A percentile compares a stretch with the other conserved stretches of the same genome.
Evolutionary conservation across 2,329 filamentous ascomycete genomes (phyloP).

Genomic region (Sordariomycetes sp.): DNA sequence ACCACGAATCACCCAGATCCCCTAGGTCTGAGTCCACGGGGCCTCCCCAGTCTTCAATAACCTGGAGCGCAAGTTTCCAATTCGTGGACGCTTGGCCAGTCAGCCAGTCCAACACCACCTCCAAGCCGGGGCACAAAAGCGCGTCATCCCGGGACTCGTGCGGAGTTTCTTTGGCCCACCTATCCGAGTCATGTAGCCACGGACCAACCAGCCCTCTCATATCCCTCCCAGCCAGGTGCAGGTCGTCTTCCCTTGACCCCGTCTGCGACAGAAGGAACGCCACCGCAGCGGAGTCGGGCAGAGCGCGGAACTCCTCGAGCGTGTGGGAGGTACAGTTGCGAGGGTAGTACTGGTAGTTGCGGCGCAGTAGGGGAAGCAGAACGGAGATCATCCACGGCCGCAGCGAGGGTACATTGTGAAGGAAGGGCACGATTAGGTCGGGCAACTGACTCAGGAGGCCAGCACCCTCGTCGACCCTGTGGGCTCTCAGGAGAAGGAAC

Average conservation of each 20-base stretch:
- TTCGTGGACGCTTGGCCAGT: conserved; percentile 44
- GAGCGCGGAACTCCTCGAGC: conserved; percentile 51
- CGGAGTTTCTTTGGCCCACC: neutral
- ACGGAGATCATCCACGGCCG: conserved; percentile 59
- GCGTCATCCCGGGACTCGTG: conserved; percentile 11
- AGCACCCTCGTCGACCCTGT: conserved; percentile 60
- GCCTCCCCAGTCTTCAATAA: conserved; percentile 63
- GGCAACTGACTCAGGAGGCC: conserved; percentile 62
- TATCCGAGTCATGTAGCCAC: conserved; percentile 46
- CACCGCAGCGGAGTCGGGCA: conserved; percentile 49
- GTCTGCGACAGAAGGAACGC: conserved; percentile 51
- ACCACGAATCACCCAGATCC: conserved; percentile 41
- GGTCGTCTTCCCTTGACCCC: conserved; percentile 25
- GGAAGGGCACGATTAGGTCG: conserved; percentile 57
- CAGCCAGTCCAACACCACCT: conserved; percentile 59
- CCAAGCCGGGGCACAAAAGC: conserved; percentile 49
- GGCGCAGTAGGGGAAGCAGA: conserved; percentile 56
- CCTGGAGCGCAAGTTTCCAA: conserved; percentile 52
- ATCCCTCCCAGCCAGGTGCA: conserved; percentile 45
- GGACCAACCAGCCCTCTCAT: conserved; percentile 59
- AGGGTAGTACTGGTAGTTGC: conserved; percentile 61
- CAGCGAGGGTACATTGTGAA: conserved; percentile 48
- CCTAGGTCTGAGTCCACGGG: conserved; percentile 61
- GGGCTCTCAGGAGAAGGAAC: conserved; percentile 59
- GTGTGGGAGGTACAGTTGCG: conserved; percentile 34